phyloP scores from a whole-genome alignment of 495 filamentous ascomycete genomes.

The Neurospora terricola region DNA sequence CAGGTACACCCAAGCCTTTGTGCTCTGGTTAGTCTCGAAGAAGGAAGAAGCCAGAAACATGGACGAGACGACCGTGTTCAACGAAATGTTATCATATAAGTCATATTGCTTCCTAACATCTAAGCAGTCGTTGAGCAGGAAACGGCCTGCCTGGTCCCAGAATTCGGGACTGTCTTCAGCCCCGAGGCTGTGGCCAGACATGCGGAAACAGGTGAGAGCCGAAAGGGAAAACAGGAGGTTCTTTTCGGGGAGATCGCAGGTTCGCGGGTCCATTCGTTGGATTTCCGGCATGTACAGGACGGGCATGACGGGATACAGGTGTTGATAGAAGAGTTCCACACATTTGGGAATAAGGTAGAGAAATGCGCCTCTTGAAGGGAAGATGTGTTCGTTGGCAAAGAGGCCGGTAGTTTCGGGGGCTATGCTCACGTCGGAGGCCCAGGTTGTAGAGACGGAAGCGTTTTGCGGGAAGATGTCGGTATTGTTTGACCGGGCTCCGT shows the following conservation, averaged over 20 bases:
- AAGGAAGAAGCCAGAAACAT: constrained; percentile 25
- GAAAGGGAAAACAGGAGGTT: constrained; percentile 25
- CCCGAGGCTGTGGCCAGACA: constrained; percentile 21
- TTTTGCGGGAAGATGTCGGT: background rate
- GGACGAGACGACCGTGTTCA: constrained; percentile 23
- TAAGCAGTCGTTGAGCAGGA: constrained; percentile 26
- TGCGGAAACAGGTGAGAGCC: constrained; percentile 27
- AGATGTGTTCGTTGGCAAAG: constrained; percentile 18
- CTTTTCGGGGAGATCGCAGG: constrained; percentile 19
- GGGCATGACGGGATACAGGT: constrained; percentile 31
- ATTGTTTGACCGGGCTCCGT: background rate
- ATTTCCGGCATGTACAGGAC: constrained; percentile 25
- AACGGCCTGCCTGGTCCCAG: constrained; percentile 25
- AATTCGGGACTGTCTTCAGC: constrained; percentile 12
- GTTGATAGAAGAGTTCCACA: constrained; percentile 25
- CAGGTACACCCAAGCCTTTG: constrained; percentile 50
- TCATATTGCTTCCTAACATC: constrained; percentile 23
- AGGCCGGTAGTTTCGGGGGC: constrained; percentile 16
- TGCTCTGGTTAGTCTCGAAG: constrained; percentile 24
- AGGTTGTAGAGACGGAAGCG: background rate
- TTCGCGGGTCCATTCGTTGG: constrained; percentile 10
- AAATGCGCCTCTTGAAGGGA: constrained; percentile 17
- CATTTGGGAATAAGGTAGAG: constrained; percentile 24
- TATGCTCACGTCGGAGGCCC: background rate
- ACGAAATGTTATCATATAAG: constrained; percentile 21